Evolutionary conservation across 805 yeast genomes (phyloP).

Genomic region (Candida quercuum): DNA sequence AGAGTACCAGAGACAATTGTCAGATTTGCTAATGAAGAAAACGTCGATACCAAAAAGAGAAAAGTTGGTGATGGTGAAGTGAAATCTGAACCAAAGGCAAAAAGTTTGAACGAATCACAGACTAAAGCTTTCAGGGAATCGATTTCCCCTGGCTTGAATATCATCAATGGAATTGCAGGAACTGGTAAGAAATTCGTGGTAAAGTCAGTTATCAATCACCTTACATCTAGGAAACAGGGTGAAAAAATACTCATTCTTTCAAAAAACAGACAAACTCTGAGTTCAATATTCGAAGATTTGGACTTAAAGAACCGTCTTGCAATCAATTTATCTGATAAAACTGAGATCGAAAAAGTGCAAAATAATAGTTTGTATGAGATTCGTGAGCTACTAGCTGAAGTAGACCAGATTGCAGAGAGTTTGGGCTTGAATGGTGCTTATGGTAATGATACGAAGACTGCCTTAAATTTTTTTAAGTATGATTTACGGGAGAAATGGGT

Average conservation of each 20-base stretch:
- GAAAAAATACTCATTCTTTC: slow-evolving; percentile 11
- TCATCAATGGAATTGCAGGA: slow-evolving; percentile 50
- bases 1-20: neutral
- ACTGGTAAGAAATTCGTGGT: slow-evolving; percentile 40
- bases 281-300: neutral
- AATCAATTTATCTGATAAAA: slow-evolving; percentile 7
- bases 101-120: neutral
- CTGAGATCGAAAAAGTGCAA: too few relatives aligned
- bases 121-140: slow-evolving; percentile 20
- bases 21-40: neutral
- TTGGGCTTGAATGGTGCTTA: slow-evolving; percentile 29
- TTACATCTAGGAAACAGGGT: slow-evolving; percentile 17
- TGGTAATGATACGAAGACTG: slow-evolving; percentile 33
- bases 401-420: slow-evolving; percentile 6
- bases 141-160: slow-evolving; percentile 32
- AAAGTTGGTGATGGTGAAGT: neutral
- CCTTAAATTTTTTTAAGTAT: slow-evolving; percentile 26
- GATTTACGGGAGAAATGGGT: slow-evolving; percentile 18
- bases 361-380: too few relatives aligned
- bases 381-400: neutral
- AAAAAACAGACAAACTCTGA: slow-evolving; percentile 3
- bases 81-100: neutral
- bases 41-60: neutral
- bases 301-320: neutral
- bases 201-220: slow-evolving; percentile 18